Base-by-base conservation (phyloP, 805 yeast species). In the Saturnispora zaruensis region DNA sequence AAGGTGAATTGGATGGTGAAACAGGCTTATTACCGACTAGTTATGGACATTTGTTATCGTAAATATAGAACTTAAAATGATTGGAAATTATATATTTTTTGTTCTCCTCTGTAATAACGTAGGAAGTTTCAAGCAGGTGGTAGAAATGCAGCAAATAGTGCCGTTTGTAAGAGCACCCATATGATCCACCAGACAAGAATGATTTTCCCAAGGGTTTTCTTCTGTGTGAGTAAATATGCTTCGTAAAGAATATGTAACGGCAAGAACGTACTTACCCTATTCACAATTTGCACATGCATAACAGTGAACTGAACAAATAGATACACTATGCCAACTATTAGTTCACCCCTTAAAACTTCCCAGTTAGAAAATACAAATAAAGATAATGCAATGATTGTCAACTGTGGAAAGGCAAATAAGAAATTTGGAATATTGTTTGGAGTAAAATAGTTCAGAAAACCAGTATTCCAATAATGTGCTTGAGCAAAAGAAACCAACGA, bases 251-350 rank as follows among this genome's bases (percentile, higher is more conserved):
- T 75, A 50, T 79, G 77, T 7, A 86, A 60, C 0, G 97, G 97
- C 32, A 86, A 64, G 61, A 88, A 87, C 5, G 91, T 76, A 9
- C 84, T 77, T 4, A 90, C 76, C 49, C 99, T 73, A 37, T 85
- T 87, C 50, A 91, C 71, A 33, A 90, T 88, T 64, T 91, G 99
- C 34, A 84, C 86, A 64, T 91, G 90, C 78, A 93, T 87, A 46
- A 79, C 68, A 32, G 79, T 68, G 1, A 79, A 25, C 5, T 81
- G 78, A 5, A 84, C 68, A 4, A 78, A 45, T 2, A 82, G 45
- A 54, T 81, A 72, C 0, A 74, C 53, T 3, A 60, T 49, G 52
- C 76, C 73, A 34, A 78, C 68, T 6, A 70, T 44, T 20, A 75
- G 59, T 8, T 78, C 56, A 1, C 81, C 76, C 44, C 47, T 68